Evolutionary conservation across 2,329 filamentous ascomycete genomes (phyloP).

Genomic region (Arthrobotrys iridis): DNA sequence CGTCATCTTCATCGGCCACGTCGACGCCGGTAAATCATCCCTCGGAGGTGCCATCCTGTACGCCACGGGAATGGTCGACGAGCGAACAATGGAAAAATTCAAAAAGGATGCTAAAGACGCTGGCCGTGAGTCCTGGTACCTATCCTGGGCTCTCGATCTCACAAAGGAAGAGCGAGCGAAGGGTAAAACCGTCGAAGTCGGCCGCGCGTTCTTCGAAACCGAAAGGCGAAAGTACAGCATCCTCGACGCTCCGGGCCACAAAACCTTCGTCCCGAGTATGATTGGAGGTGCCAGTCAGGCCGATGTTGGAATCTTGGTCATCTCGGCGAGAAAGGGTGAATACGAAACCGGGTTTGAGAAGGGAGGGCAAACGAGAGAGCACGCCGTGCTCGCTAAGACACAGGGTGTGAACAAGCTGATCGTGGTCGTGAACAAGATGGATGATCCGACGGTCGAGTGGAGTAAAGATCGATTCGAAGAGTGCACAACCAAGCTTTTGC

Average conservation of each 20-base stretch:
- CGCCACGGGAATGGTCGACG: conserved; percentile 97
- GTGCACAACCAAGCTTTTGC: conserved; percentile 85
- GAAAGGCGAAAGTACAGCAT: conserved; percentile 97
- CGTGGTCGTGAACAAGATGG: conserved; percentile 99
- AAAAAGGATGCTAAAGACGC: conserved; percentile 95
- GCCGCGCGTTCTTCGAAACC: conserved; percentile 94
- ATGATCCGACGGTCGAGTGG: conserved; percentile 96
- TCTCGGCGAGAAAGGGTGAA: conserved; percentile 95
- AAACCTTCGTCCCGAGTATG: conserved; percentile 98
- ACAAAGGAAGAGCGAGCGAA: conserved; percentile 96
- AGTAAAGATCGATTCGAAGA: conserved; percentile 91
- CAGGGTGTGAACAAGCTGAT: conserved; percentile 97
- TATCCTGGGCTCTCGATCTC: conserved; percentile 97
- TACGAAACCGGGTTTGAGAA: conserved; percentile 98
- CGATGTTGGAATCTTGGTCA: conserved; percentile 93
- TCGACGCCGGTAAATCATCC: conserved; percentile 97
- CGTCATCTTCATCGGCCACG: conserved; percentile 97
- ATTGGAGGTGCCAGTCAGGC: conserved; percentile 94
- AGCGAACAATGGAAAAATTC: conserved; percentile 97
- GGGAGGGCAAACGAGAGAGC: conserved; percentile 95
- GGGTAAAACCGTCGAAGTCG: conserved; percentile 98
- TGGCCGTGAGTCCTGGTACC: conserved; percentile 97
- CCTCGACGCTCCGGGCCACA: conserved; percentile 95
- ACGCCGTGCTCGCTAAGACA: conserved; percentile 97
- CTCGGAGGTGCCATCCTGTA: conserved; percentile 93